Percentiles rank a stretch among this genome's conserved stretches.
Evolutionary conservation across 805 yeast genomes (phyloP).

Genomic region (Nakazawaea anatomiae): DNA sequence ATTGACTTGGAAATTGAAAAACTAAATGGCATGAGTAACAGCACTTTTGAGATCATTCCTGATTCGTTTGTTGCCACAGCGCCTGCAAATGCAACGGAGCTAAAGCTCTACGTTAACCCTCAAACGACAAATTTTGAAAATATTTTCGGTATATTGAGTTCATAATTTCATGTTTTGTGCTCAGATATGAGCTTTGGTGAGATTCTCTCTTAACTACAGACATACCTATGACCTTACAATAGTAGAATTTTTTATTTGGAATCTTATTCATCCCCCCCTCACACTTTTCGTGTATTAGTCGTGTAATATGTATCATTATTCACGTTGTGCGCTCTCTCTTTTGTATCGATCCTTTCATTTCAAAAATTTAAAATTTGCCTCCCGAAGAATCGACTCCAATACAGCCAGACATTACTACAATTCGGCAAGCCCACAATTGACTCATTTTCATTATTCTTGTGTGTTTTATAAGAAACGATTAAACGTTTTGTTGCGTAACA

Average conservation of each 20-base stretch:
- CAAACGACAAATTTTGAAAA: conserved; percentile 19
- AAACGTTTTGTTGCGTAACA: too few species aligned
- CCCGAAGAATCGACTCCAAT: background rate
- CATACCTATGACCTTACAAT: too few species aligned
- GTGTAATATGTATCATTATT: too few species aligned
- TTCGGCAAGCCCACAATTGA: too few species aligned
- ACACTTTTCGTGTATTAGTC: too few species aligned
- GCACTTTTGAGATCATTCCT: background rate
- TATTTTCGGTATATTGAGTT: conserved; percentile 10
- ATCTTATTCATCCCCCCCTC: too few species aligned
- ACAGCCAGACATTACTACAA: background rate
- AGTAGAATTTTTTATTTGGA: too few species aligned
- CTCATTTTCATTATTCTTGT: too few species aligned
- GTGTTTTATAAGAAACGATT: too few species aligned
- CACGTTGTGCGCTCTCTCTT: too few species aligned
- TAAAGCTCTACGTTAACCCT: conserved; percentile 18
- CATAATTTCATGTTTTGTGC: background rate
- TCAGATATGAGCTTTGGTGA: background rate
- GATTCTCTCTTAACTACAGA: too few species aligned
- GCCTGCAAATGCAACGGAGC: conserved; percentile 8
- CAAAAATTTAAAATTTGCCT: conserved; percentile 4
- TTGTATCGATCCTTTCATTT: background rate
- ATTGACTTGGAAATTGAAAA: conserved; percentile 4
- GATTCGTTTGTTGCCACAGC: conserved; percentile 10
- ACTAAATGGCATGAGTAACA: background rate